phyloP scores from a whole-genome alignment of 441 rosid species.

The Melastoma candidum region DNA sequence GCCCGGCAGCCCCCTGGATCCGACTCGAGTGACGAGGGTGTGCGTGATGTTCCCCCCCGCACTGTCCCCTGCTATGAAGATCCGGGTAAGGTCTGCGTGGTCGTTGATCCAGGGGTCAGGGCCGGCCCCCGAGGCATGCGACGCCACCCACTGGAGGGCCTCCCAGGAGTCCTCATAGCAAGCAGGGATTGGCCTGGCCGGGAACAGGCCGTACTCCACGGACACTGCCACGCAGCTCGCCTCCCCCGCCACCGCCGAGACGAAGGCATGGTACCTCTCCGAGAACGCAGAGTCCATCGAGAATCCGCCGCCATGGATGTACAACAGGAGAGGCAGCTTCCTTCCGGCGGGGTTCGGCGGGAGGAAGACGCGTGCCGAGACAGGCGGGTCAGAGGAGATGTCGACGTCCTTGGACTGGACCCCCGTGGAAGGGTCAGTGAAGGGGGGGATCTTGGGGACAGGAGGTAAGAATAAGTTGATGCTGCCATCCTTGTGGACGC shows the following conservation, averaged over 20 bases:
- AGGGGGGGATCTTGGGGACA: slow-evolving; percentile 19
- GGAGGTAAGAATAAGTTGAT: not conserved
- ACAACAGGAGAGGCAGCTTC: slow-evolving; percentile 34
- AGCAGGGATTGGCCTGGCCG: slow-evolving; percentile 28
- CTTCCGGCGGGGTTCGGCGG: slow-evolving; percentile 14
- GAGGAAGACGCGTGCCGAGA: slow-evolving; percentile 39
- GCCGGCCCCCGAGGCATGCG: slow-evolving; percentile 16
- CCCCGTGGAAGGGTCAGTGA: slow-evolving; percentile 9
- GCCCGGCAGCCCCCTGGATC: slow-evolving; percentile 20
- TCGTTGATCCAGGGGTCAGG: slow-evolving; percentile 36
- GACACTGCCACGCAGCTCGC: slow-evolving; percentile 29
- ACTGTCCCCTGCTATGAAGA: slow-evolving; percentile 29
- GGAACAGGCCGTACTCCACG: slow-evolving; percentile 31
- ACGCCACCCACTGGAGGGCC: slow-evolving; percentile 30
- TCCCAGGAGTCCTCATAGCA: slow-evolving; percentile 38
- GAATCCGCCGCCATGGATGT: slow-evolving; percentile 40
- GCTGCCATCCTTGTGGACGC: slow-evolving; percentile 33
- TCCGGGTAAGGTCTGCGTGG: slow-evolving; percentile 19
- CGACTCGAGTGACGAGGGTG: slow-evolving; percentile 20
- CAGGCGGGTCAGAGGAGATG: slow-evolving; percentile 22
- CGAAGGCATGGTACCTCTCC: slow-evolving; percentile 17
- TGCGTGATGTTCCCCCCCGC: slow-evolving; percentile 33
- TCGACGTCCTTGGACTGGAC: slow-evolving; percentile 38
- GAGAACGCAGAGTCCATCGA: slow-evolving; percentile 24
- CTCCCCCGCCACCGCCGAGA: slow-evolving; percentile 18